These are phyloP conservation scores for Tulasnella sp. DNA, from an alignment of 768 basidiomycete genomes.

Conservation along the genomic window DNA sequence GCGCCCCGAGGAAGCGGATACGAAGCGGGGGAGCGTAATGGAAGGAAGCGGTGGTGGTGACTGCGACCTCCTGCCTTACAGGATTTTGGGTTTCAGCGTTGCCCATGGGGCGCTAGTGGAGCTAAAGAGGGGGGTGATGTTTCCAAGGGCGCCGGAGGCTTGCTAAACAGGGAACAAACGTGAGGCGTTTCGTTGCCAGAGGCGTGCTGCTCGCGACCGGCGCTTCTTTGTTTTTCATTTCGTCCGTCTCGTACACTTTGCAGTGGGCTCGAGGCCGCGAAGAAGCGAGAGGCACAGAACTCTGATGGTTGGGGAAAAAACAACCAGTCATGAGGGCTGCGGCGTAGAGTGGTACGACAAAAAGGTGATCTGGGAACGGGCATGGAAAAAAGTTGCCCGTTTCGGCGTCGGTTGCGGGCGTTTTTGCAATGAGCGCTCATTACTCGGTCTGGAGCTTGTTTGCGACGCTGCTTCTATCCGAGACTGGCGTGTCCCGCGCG, in stretches of 20 bases:
- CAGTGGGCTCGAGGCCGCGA: not conserved
- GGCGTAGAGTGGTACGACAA: not conserved
- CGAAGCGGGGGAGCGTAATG: not conserved
- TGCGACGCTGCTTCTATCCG: conserved; percentile 4
- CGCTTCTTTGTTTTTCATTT: not conserved
- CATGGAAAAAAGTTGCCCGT: not conserved
- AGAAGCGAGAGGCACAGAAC: conserved; percentile 6
- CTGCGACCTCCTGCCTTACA: not conserved
- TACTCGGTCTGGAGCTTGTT: conserved; percentile 1
- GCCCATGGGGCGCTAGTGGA: conserved; percentile 5
- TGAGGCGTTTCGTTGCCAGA: not conserved
- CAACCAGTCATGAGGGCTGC: not conserved
- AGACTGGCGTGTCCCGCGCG: conserved; percentile 5
- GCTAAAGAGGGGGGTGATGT: not conserved
- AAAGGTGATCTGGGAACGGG: not conserved
- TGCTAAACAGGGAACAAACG: not conserved
- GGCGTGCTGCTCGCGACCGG: not conserved
- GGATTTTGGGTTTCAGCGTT: conserved; percentile 8
- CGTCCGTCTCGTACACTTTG: not conserved
- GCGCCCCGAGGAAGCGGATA: not conserved
- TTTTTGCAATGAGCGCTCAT: conserved; percentile 11
- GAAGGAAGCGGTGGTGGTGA: not conserved
- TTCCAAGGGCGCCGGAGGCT: not conserved
- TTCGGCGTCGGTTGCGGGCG: conserved; percentile 2
- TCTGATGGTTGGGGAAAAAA: not conserved